These are phyloP conservation scores for Boechera retrofracta DNA, from an alignment of 345 rosid genomes.

Conservation along the genomic window DNA sequence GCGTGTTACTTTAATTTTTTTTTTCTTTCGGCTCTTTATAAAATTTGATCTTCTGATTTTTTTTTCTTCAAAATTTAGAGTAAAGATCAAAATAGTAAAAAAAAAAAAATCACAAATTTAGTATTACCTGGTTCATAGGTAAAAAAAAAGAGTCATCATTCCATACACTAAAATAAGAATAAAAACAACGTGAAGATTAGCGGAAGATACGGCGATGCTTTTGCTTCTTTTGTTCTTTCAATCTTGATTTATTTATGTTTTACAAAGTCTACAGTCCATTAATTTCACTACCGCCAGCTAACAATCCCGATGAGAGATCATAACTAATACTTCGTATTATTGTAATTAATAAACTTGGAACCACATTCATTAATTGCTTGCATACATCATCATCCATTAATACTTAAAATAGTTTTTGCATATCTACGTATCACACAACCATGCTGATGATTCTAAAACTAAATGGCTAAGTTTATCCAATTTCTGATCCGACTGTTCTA, in stretches of 20 bases:
- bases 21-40: too few relatives aligned
- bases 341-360: slow-evolving; percentile 9
- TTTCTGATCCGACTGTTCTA: too few relatives aligned
- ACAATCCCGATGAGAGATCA: slow-evolving; percentile 11
- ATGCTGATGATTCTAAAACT: too few relatives aligned
- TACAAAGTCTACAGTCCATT: background rate
- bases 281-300: background rate
- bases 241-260: background rate
- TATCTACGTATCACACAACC: too few relatives aligned
- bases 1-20: too few relatives aligned
- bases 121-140: too few relatives aligned
- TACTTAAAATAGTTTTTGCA: too few relatives aligned
- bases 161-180: background rate
- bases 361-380: slow-evolving; percentile 4
- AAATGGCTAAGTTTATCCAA: too few relatives aligned
- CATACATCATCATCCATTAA: slow-evolving; percentile 4
- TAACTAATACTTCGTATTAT: background rate
- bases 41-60: too few relatives aligned
- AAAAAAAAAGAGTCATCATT: background rate
- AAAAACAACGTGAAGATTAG: slow-evolving; percentile 11
- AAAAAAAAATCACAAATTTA: too few relatives aligned
- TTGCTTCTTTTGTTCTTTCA: background rate
- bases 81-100: too few relatives aligned
- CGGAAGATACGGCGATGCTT: slow-evolving; percentile 14
- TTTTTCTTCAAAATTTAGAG: too few relatives aligned